Conservation (phyloP, 169 alveolate species). For the Plasmodium relictum region DNA sequence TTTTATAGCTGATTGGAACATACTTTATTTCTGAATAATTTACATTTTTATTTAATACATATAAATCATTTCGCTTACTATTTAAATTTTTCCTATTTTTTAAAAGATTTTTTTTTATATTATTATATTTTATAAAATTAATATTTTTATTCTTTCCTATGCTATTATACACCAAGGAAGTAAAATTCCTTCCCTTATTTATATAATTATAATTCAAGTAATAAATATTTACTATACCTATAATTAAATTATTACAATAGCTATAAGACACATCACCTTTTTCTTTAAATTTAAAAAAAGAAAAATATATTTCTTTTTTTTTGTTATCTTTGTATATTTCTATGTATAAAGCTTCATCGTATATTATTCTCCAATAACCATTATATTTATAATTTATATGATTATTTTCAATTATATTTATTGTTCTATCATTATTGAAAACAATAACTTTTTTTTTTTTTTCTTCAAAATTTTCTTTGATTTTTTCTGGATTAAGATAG, state of each 20-base stretch:
- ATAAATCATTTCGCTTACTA: background rate
- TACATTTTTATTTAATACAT: background rate
- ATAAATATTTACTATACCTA: constrained; percentile 53
- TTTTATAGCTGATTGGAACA: too few relatives aligned
- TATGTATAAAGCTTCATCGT: constrained; percentile 69
- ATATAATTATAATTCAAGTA: background rate
- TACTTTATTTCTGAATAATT: background rate
- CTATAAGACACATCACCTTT: constrained; percentile 40
- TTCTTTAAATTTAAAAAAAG: constrained; percentile 54
- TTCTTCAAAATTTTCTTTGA: constrained; percentile 31
- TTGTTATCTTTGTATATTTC: constrained; percentile 38
- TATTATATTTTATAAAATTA: background rate
- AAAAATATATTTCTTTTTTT: constrained; percentile 53
- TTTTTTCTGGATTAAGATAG: constrained; percentile 37
- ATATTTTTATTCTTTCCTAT: background rate
- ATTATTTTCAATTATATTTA: constrained; percentile 39
- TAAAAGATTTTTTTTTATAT: background rate
- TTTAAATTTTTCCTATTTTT: background rate
- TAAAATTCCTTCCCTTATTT: background rate
- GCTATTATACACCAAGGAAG: background rate
- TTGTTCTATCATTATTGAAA: constrained; percentile 53
- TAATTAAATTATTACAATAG: constrained; percentile 46
- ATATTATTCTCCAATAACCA: constrained; percentile 72
- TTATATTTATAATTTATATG: constrained; percentile 12
- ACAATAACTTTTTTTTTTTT: constrained; percentile 20